Percentiles rank a stretch among this genome's conserved stretches.
These are phyloP conservation scores for Fusarium falciforme DNA, from an alignment of 2,329 filamentous ascomycete species.

Conservation along the genomic window DNA sequence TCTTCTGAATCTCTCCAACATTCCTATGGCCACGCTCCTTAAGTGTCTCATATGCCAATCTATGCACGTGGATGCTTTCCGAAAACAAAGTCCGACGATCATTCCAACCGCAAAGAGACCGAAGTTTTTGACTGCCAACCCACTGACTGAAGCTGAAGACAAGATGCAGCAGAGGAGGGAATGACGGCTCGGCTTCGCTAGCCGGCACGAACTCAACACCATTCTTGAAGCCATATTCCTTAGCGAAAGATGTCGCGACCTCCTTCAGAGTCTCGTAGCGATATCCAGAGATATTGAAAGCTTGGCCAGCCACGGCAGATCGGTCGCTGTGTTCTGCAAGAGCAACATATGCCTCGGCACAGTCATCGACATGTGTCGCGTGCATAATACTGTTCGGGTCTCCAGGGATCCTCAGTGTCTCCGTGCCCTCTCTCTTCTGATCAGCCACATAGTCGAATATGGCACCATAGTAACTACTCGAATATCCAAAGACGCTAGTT, in stretches of 20 bases:
- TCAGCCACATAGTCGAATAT: conserved; percentile 51
- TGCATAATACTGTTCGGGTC: conserved; percentile 56
- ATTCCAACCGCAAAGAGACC: conserved; percentile 54
- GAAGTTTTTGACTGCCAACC: conserved; percentile 56
- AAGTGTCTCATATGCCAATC: conserved; percentile 52
- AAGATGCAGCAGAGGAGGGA: conserved; percentile 33
- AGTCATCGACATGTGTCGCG: conserved; percentile 62
- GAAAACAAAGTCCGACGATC: conserved; percentile 52
- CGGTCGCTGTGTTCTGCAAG: conserved; percentile 53
- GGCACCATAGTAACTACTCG: conserved; percentile 57
- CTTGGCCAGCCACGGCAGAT: conserved; percentile 49
- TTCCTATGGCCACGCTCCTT: conserved; percentile 23
- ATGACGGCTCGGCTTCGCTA: conserved; percentile 27
- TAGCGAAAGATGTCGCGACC: conserved; percentile 51
- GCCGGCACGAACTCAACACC: conserved; percentile 44
- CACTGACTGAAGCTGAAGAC: conserved; percentile 55
- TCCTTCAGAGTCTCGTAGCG: conserved; percentile 58
- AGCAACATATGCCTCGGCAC: conserved; percentile 59
- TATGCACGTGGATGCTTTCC: conserved; percentile 50
- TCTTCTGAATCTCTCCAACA: conserved; percentile 19
- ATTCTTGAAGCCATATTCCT: conserved; percentile 53
- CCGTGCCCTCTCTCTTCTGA: conserved; percentile 28
- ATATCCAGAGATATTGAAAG: conserved; percentile 59
- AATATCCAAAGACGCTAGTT: conserved; percentile 60
- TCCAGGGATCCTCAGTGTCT: conserved; percentile 47